Base-by-base conservation (phyloP, 495 filamentous ascomycete genomes). In the Acidomyces sp. region DNA sequence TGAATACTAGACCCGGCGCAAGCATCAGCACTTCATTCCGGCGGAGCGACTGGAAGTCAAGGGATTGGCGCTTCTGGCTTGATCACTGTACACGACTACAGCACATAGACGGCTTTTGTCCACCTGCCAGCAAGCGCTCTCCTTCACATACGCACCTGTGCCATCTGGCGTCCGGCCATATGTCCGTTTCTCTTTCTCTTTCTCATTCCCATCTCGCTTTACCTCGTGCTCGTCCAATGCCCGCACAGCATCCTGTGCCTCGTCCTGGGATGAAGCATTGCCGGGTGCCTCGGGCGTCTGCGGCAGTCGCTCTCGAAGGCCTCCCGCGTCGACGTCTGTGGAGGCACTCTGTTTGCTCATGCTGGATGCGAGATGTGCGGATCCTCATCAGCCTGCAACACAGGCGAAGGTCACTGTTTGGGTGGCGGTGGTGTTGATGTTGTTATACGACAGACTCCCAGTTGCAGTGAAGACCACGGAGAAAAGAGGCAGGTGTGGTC, bases 121-220 rank as follows among this genome's bases (percentile, higher is more conserved):
- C 26, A 9, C 26, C 9, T 29, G 26, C 9, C 13, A 29, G 31
- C 31, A 34, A 29, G 31, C 31, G 16, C 20, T 12, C 20, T 19
- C 20, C 10, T 18, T 24, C 28, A 32, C 10, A 24, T 39, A 40
- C 30, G 38, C 72, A 94, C 88, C 73, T 54, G 67, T 85, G 55
- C 90, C 90, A 68, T 82, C 82, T 21, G 82, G 85, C 7, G 90
- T 97, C 52, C 85, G 77, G 13, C 90, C 90, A 71, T 80, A 93
- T 2, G 86, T 92, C 65, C 79, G 84, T 55, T 72, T 71, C 24
- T 70, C 57, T 51, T 72, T 75, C 24, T 70, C 57, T 51, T 72
- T 75, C 28, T 70, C 56, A 18, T 70, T 54, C 52, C 73, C 74
- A 30, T 65, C 46, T 3, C 52, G 54, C 25, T 53, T 54, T 39